Conservation (phyloP, 495 filamentous ascomycete genomes). For the Bacidia gigantensis region DNA sequence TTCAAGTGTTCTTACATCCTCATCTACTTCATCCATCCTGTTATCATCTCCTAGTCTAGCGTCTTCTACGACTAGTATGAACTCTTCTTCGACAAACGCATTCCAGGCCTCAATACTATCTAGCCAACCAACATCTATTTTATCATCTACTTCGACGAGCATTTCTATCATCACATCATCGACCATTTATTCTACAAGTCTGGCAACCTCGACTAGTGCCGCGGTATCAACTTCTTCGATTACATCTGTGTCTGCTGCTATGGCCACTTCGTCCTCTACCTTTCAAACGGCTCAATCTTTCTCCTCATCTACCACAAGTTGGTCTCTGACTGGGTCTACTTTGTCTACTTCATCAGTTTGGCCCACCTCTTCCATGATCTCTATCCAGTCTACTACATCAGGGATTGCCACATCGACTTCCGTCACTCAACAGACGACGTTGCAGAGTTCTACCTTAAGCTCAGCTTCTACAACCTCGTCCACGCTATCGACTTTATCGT, state of each 20-base stretch:
- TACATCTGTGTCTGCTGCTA: background rate
- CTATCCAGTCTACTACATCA: background rate
- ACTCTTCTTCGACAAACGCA: no score
- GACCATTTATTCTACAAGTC: background rate
- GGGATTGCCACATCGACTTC: background rate
- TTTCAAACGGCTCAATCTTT: background rate
- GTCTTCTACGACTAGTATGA: no score
- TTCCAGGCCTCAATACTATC: no score
- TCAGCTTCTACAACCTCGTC: background rate
- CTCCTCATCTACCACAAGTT: background rate
- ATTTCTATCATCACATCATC: background rate
- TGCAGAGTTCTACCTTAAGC: no score
- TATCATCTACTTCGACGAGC: background rate
- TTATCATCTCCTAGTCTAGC: no score
- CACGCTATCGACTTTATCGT: no score
- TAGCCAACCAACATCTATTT: no score
- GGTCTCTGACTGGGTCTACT: background rate
- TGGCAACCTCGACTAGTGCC: no score
- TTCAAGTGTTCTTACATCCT: no score
- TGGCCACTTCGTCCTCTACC: background rate
- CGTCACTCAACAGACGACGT: no score
- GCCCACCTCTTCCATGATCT: background rate
- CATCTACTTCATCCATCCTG: no score
- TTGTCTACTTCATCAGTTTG: background rate
- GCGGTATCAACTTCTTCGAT: background rate